A percentile compares a stretch with the other conserved stretches of the same genome.
Conservation (phyloP, 2,329 filamentous ascomycete genomes). For the Chalaropsis ovoidea region DNA sequence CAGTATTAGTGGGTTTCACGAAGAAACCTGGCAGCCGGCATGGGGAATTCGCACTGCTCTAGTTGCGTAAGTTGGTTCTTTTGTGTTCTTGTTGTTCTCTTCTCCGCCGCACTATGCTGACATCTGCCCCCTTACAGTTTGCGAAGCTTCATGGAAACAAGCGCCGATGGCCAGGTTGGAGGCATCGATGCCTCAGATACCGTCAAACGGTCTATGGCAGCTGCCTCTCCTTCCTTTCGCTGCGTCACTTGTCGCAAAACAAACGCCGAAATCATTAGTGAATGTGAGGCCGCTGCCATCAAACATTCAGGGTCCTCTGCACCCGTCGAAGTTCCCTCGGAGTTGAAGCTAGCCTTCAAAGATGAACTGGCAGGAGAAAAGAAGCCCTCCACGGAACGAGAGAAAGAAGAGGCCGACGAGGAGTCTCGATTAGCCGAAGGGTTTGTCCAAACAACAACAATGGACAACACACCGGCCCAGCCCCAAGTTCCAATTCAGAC, state of each 20-base stretch:
- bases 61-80: conserved; percentile 40
- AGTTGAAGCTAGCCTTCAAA: conserved; percentile 57
- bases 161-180: conserved; percentile 77
- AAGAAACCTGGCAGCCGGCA: conserved; percentile 96
- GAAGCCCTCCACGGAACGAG: not conserved
- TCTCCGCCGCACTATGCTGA: not conserved
- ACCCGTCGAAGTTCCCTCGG: conserved; percentile 37
- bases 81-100: not conserved
- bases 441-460: conserved; percentile 43
- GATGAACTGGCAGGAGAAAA: conserved; percentile 50
- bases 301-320: conserved; percentile 27
- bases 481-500: conserved; percentile 27
- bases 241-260: conserved; percentile 61
- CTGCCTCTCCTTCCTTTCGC: conserved; percentile 52
- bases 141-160: conserved; percentile 85
- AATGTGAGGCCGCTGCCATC: conserved; percentile 48
- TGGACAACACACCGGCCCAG: conserved; percentile 25
- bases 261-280: conserved; percentile 64
- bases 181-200: conserved; percentile 67
- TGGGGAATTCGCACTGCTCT: conserved; percentile 93
- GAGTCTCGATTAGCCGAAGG: conserved; percentile 47
- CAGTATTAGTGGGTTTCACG: conserved; percentile 86
- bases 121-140: conserved; percentile 37
- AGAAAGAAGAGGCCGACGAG: conserved; percentile 33
- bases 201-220: conserved; percentile 59